Percentiles rank a stretch among this genome's conserved stretches.
Evolutionary conservation across 2,329 filamentous ascomycete species (phyloP).

Genomic region (Thelonectria discophora): DNA sequence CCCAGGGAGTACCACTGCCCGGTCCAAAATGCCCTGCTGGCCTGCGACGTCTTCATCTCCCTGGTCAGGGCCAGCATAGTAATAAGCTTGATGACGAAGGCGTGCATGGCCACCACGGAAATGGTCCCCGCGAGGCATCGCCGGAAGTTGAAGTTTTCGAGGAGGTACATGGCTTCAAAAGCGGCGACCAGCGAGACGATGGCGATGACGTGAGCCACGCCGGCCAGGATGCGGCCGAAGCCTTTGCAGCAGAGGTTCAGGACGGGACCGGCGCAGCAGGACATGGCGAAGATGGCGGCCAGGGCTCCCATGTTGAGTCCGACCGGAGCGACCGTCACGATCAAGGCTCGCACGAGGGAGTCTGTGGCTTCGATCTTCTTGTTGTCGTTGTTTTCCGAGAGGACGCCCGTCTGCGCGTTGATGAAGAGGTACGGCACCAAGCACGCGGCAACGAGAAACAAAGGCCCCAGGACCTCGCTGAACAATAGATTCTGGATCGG

Average conservation of each 20-base stretch:
- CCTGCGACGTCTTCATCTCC: conserved; percentile 94
- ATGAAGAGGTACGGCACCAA: conserved; percentile 93
- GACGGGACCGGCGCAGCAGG: conserved; percentile 95
- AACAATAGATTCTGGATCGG: conserved; percentile 92
- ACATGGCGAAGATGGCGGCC: conserved; percentile 85
- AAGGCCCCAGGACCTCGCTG: conserved; percentile 84
- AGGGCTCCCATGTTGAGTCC: conserved; percentile 88
- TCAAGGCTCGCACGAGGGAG: conserved; percentile 78
- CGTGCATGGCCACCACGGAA: conserved; percentile 85
- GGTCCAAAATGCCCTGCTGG: conserved; percentile 99
- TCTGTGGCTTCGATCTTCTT: conserved; percentile 64
- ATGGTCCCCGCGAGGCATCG: conserved; percentile 91
- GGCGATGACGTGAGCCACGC: conserved; percentile 87
- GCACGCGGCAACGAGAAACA: conserved; percentile 83
- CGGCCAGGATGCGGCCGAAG: conserved; percentile 93
- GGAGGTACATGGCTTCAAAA: conserved; percentile 95
- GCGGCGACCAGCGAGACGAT: conserved; percentile 87
- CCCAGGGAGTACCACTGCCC: conserved; percentile 99
- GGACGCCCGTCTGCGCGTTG: conserved; percentile 91
- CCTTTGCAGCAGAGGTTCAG: conserved; percentile 99
- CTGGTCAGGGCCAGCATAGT: conserved; percentile 85
- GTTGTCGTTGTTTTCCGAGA: conserved; percentile 47
- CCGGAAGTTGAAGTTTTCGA: conserved; percentile 87
- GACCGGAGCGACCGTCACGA: conserved; percentile 87
- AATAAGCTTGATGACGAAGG: conserved; percentile 96